These are phyloP conservation scores for Chamaecyparis obtusa DNA, from an alignment of 75 land plant genomes.

Conservation along the genomic window DNA sequence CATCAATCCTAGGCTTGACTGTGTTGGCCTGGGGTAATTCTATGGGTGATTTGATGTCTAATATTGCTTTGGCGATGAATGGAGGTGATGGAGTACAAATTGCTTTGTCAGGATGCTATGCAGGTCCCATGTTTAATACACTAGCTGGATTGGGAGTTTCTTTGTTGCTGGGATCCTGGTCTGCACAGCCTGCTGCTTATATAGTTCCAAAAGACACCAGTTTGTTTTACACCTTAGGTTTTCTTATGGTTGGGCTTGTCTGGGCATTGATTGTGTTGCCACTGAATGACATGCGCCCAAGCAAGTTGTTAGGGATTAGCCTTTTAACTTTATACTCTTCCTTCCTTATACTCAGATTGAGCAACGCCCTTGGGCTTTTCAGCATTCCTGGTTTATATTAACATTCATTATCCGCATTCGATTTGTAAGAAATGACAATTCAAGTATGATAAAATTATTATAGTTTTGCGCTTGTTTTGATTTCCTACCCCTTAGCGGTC, in stretches of 20 bases:
- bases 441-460: too few relatives aligned
- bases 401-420: not conserved
- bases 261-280: slow-evolving; percentile 78
- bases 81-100: slow-evolving; percentile 92
- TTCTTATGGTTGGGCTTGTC: slow-evolving; percentile 63
- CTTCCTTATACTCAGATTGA: slow-evolving; percentile 60
- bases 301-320: slow-evolving; percentile 65
- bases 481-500: not conserved
- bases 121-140: slow-evolving; percentile 95
- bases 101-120: slow-evolving; percentile 94
- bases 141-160: slow-evolving; percentile 82
- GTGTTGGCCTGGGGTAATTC: slow-evolving; percentile 99
- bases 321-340: slow-evolving; percentile 60
- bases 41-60: slow-evolving; percentile 94
- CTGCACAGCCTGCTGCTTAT: slow-evolving; percentile 47
- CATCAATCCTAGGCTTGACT: slow-evolving; percentile 86
- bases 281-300: slow-evolving; percentile 62
- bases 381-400: slow-evolving; percentile 31
- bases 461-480: not conserved
- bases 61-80: slow-evolving; percentile 70
- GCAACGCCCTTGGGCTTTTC: slow-evolving; percentile 45
- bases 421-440: not conserved
- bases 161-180: slow-evolving; percentile 68
- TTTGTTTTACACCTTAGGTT: slow-evolving; percentile 71
- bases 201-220: slow-evolving; percentile 57